A percentile compares a stretch with the other conserved stretches of the same genome.
Conservation (phyloP, 441 rosid species). For the Bocquillonia castaneifolia region DNA sequence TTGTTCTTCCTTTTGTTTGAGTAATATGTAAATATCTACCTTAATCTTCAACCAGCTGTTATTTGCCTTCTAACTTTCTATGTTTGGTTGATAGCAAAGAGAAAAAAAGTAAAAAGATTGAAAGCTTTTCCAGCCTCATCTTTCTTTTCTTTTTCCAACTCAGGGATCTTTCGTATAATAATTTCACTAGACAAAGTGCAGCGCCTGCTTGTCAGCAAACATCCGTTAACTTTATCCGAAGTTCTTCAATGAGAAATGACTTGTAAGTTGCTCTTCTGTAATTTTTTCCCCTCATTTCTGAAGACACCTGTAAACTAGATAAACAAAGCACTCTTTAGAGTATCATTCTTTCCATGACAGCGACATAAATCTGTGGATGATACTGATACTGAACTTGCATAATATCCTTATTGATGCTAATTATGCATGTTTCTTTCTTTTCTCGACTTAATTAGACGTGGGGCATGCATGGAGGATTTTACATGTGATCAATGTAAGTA, state of each 20-base stretch:
- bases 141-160: background rate
- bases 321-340: too few relatives aligned
- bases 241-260: constrained; percentile 25
- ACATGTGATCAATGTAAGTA: constrained; percentile 30
- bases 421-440: background rate
- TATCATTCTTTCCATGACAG: too few relatives aligned
- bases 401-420: background rate
- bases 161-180: constrained; percentile 44
- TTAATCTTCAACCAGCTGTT: background rate
- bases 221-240: constrained; percentile 27
- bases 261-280: constrained; percentile 26
- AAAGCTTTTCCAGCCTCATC: too few relatives aligned
- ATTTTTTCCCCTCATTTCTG: background rate
- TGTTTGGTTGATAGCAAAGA: too few relatives aligned
- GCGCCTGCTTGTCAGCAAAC: constrained; percentile 28
- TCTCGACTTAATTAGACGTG: constrained; percentile 21
- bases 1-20: background rate
- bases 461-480: constrained; percentile 29
- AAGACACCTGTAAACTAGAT: too few relatives aligned
- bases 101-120: too few relatives aligned
- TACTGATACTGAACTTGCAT: background rate
- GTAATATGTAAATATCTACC: background rate
- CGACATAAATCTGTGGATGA: background rate
- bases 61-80: background rate
- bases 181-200: constrained; percentile 27